phyloP scores from a whole-genome alignment of 139 green algal species.

The Tetraselmis chui region DNA sequence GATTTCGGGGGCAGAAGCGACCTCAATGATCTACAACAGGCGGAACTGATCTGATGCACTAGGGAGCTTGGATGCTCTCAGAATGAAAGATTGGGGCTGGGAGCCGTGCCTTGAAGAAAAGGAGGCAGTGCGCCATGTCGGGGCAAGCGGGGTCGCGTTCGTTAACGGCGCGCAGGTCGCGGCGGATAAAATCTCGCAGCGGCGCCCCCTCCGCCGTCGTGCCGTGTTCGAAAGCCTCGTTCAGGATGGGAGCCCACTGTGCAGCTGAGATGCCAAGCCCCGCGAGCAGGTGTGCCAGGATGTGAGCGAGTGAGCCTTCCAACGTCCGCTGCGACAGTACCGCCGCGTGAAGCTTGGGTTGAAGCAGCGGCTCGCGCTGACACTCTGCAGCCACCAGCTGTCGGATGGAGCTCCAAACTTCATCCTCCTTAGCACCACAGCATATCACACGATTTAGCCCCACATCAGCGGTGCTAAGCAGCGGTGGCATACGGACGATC shows the following conservation, averaged over 20 bases:
- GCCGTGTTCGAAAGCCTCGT: background rate
- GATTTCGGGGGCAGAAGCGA: too few species aligned
- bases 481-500: too few species aligned
- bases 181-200: constrained; percentile 8
- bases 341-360: background rate
- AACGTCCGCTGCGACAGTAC: background rate
- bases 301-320: background rate
- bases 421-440: too few species aligned
- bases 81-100: too few species aligned
- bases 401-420: background rate
- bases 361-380: background rate
- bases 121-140: constrained; percentile 19
- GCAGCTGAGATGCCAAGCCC: background rate
- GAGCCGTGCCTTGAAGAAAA: constrained; percentile 35
- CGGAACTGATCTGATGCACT: too few species aligned
- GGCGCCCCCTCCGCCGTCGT: background rate
- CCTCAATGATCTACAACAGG: constrained; percentile 9
- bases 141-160: constrained; percentile 32
- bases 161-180: constrained; percentile 10
- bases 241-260: background rate
- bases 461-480: too few species aligned
- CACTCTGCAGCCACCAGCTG: background rate
- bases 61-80: too few species aligned
- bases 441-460: too few species aligned
- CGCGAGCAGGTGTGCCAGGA: background rate